Evolutionary conservation across 1,139 yeast species (phyloP), one percentile per base, ranked within the genome.

Genomic region (Pneumocystis carinii): DNA sequence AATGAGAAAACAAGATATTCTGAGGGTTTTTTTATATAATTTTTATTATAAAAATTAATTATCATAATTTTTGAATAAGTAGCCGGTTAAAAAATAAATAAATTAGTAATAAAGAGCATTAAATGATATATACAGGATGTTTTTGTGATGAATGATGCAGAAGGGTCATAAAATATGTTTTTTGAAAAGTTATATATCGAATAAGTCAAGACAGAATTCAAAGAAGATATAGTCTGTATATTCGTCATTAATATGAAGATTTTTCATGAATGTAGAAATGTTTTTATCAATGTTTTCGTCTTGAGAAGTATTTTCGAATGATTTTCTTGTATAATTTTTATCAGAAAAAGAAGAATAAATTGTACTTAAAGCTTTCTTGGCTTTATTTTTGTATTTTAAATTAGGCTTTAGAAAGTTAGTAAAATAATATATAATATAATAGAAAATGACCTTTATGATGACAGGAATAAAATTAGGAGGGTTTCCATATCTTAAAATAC

Each of bases 401-500:
- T 79, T 70, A 55, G 63, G 63, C 63, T 62, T 36, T 36, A 32
- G 10, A 24, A 41, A 29, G n/a, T 60, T 60, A 32, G 64, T 19
- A 61, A 36, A 35, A 1, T 59, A 5, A 59, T 38, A 64, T 81
- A 75, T 64, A 61, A 36, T 60, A 29, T 37, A 48, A 2, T 41
- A 12, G 2, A 2, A 12, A 24, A 58, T 36, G 24, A 63, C 65
- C 68, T 81, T 79, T 65, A 86, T 74, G 62, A 85, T 75, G 68
- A 76, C 83, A 65, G 87, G 83, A 71, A 84, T 82, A 73, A 92
- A 92, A 72, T 86, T 86, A 56, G 98, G 97, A 53, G 98, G 98
- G 67, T 92, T 81, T 0, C 99, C 99, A 74, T 92, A 92, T 74
- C 98, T 85, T 72, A 92, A 80, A 15, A 92, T 96, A 65, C 82